A percentile compares a stretch with the other conserved stretches of the same genome.
These are phyloP conservation scores for Backusella mclennaniae DNA, from an alignment of 192 early-diverging fungal genomes.

Conservation along the genomic window DNA sequence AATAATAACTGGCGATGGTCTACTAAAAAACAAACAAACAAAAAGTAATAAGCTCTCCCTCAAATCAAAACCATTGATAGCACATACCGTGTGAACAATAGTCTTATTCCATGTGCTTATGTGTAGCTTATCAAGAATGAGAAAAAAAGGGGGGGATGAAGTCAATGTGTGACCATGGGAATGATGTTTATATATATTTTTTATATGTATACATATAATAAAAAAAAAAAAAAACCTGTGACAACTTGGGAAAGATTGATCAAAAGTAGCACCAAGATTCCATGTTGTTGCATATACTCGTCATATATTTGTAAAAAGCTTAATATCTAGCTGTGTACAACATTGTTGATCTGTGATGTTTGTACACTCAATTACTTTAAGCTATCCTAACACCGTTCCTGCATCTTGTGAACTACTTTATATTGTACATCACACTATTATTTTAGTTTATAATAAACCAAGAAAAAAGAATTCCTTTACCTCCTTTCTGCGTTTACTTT, in stretches of 20 bases:
- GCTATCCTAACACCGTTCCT: not conserved
- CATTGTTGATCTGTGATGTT: not conserved
- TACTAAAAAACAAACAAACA: not conserved
- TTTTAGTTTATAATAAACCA: conserved; percentile 7
- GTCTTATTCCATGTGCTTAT: not conserved
- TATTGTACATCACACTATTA: not conserved
- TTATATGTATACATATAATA: not conserved
- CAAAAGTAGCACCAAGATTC: conserved; percentile 1
- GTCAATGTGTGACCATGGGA: not conserved
- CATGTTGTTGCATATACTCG: not conserved
- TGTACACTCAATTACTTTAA: not conserved
- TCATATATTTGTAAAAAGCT: conserved; percentile 5
- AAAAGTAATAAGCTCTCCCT: not conserved
- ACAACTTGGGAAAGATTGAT: conserved; percentile 2
- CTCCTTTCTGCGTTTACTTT: not conserved
- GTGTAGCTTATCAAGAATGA: not conserved
- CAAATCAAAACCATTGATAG: not conserved
- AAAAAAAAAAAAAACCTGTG: not conserved
- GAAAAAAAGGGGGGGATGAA: not conserved
- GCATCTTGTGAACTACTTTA: not conserved
- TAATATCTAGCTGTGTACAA: not conserved
- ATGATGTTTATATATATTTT: not conserved
- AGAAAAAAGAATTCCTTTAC: not conserved
- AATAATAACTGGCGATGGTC: not conserved
- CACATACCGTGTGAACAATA: not conserved